A percentile compares a stretch with the other conserved stretches of the same genome.
phyloP scores from a whole-genome alignment of 495 filamentous ascomycete genomes.

The Peziza echinospora region DNA sequence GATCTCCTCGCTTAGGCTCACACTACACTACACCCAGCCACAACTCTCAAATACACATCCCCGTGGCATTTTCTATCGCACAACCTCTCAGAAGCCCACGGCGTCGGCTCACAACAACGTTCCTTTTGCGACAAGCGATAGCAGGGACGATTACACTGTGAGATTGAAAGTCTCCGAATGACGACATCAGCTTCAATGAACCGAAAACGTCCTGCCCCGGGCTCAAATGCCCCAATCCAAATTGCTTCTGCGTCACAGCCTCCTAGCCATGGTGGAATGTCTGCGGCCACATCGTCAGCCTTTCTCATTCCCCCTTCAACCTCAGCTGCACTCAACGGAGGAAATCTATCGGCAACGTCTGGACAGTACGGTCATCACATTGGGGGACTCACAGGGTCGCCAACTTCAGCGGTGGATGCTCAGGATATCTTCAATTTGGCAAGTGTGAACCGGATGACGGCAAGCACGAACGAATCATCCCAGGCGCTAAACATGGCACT shows the following conservation, averaged over 20 bases:
- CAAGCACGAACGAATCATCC: neutral
- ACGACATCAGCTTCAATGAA: neutral
- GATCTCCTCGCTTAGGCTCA: too few relatives aligned
- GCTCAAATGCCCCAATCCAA: conserved; percentile 10
- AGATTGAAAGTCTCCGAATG: neutral
- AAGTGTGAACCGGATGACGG: neutral
- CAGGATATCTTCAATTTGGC: neutral
- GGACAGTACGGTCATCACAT: neutral
- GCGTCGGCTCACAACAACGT: too few relatives aligned
- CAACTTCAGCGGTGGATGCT: neutral
- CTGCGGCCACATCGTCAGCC: too few relatives aligned
- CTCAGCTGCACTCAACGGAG: conserved; percentile 5
- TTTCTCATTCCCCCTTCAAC: conserved; percentile 1
- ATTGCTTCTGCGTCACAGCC: conserved; percentile 4
- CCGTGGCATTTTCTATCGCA: too few relatives aligned
- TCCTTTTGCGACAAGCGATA: too few relatives aligned
- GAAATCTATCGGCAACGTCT: conserved; percentile 7
- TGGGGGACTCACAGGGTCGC: neutral
- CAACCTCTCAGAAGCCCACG: too few relatives aligned
- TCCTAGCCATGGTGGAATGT: too few relatives aligned
- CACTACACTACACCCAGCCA: too few relatives aligned
- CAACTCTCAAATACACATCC: too few relatives aligned
- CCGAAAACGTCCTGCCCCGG: conserved; percentile 15
- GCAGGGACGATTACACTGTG: too few relatives aligned
- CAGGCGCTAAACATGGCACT: neutral